These are phyloP conservation scores for Phaeoacremonium minimum DNA, from an alignment of 2,329 filamentous ascomycete genomes.

Conservation along the genomic window DNA sequence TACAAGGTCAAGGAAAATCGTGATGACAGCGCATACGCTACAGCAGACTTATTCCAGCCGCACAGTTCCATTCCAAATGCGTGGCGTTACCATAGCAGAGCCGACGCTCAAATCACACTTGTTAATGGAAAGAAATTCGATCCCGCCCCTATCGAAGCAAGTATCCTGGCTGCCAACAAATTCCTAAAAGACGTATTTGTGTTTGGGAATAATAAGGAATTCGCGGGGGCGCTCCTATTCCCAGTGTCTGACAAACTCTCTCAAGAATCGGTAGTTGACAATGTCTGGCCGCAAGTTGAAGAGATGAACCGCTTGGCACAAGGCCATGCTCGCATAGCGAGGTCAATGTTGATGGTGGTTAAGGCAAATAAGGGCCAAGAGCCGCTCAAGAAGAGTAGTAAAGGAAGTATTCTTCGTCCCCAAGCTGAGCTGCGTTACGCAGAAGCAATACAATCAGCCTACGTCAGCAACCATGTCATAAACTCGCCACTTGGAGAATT, in stretches of 20 bases:
- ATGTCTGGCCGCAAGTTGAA: slow-evolving; percentile 37
- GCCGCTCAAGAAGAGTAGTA: slow-evolving; percentile 56
- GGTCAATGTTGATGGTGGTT: slow-evolving; percentile 45
- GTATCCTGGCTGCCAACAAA: slow-evolving; percentile 36
- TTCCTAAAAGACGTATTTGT: slow-evolving; percentile 51
- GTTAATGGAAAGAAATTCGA: slow-evolving; percentile 68
- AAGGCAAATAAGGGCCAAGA: slow-evolving; percentile 16
- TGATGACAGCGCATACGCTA: slow-evolving; percentile 56
- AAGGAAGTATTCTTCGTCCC: slow-evolving; percentile 52
- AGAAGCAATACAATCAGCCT: slow-evolving; percentile 39
- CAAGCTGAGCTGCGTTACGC: slow-evolving; percentile 46
- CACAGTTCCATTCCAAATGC: slow-evolving; percentile 47
- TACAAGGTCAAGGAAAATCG: slow-evolving; percentile 55
- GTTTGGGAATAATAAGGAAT: slow-evolving; percentile 54
- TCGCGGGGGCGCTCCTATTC: slow-evolving; percentile 54
- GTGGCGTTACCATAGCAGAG: slow-evolving; percentile 59
- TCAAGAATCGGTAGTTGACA: slow-evolving; percentile 30
- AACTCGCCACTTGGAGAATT: slow-evolving; percentile 9
- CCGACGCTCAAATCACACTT: slow-evolving; percentile 58
- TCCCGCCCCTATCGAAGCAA: slow-evolving; percentile 55
- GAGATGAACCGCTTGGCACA: slow-evolving; percentile 43
- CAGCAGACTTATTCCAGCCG: slow-evolving; percentile 56
- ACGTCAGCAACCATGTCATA: slow-evolving; percentile 19
- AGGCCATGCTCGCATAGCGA: slow-evolving; percentile 44
- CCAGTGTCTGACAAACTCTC: slow-evolving; percentile 19